Percentiles rank a stretch among this genome's conserved stretches.
These are phyloP conservation scores for Cytospora schulzeri DNA, from an alignment of 2,329 filamentous ascomycete genomes.

Conservation along the genomic window DNA sequence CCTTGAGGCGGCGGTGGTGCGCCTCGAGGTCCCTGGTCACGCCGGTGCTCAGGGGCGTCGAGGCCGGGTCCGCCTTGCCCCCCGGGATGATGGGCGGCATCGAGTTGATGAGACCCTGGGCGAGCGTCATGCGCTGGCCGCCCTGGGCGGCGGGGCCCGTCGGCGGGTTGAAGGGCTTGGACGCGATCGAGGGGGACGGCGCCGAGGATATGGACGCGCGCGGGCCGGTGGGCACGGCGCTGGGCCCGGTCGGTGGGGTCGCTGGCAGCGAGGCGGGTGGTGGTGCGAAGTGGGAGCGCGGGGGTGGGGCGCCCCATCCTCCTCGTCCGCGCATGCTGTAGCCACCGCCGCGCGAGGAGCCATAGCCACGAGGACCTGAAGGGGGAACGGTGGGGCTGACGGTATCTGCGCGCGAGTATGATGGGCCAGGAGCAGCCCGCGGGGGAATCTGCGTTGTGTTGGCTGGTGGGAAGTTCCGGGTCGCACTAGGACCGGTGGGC, in stretches of 20 bases:
- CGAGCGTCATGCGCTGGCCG: constrained; percentile 47
- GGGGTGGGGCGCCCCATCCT: constrained; percentile 26
- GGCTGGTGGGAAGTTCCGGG: constrained; percentile 44
- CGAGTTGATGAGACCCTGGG: constrained; percentile 54
- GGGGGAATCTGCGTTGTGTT: constrained; percentile 41
- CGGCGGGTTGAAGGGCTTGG: constrained; percentile 58
- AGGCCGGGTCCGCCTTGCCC: constrained; percentile 54
- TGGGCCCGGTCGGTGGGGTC: constrained; percentile 41
- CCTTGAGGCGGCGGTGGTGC: constrained; percentile 56
- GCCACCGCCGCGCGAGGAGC: constrained; percentile 46
- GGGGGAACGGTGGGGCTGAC: constrained; percentile 54
- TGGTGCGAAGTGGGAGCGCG: constrained; percentile 32
- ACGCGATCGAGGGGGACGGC: constrained; percentile 40
- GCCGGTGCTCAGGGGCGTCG: constrained; percentile 47
- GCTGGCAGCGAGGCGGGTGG: constrained; percentile 41
- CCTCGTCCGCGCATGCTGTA: constrained; percentile 50
- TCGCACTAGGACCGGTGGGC: constrained; percentile 47
- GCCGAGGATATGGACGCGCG: constrained; percentile 42
- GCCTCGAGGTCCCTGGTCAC: constrained; percentile 56
- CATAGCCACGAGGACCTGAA: constrained; percentile 57
- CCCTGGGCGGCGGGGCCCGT: constrained; percentile 53
- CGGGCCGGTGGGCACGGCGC: constrained; percentile 52
- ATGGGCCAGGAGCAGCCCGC: constrained; percentile 32
- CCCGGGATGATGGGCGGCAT: constrained; percentile 56
- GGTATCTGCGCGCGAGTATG: constrained; percentile 43